These are phyloP conservation scores for Phoma sp. DNA, from an alignment of 2,329 filamentous ascomycete species.

Conservation along the genomic window DNA sequence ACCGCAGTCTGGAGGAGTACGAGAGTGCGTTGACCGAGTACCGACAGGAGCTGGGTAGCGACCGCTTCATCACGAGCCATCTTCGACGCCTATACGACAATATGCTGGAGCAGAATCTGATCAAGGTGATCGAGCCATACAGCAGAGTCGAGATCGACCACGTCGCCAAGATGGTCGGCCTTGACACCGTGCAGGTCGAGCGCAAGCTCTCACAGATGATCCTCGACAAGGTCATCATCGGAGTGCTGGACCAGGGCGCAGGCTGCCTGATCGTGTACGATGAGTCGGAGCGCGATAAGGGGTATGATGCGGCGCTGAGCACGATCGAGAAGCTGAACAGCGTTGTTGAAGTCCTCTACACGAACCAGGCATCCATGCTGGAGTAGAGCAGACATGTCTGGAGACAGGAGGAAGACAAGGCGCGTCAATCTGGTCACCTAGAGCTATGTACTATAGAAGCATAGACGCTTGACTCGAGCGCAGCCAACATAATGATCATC, in stretches of 20 bases:
- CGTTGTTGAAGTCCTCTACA: slow-evolving; percentile 96
- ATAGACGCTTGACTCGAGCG: slow-evolving; percentile 34
- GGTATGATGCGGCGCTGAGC: slow-evolving; percentile 90
- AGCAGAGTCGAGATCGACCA: slow-evolving; percentile 96
- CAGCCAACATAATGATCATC: slow-evolving; percentile 28
- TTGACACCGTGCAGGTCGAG: slow-evolving; percentile 97
- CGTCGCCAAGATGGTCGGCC: slow-evolving; percentile 95
- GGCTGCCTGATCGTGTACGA: slow-evolving; percentile 97
- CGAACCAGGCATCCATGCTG: slow-evolving; percentile 93
- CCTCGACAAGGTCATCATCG: slow-evolving; percentile 97
- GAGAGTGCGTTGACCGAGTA: slow-evolving; percentile 90
- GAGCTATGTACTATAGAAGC: slow-evolving; percentile 43
- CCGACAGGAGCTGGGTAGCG: slow-evolving; percentile 90
- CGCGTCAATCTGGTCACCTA: background rate
- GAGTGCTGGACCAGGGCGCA: slow-evolving; percentile 95
- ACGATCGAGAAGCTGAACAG: slow-evolving; percentile 97
- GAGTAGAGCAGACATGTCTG: slow-evolving; percentile 66
- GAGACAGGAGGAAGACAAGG: background rate
- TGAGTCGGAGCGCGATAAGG: slow-evolving; percentile 90
- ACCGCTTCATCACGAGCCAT: slow-evolving; percentile 96
- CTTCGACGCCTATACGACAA: slow-evolving; percentile 94
- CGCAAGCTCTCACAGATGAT: slow-evolving; percentile 99
- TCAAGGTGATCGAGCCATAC: slow-evolving; percentile 99
- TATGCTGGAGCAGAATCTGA: slow-evolving; percentile 98
- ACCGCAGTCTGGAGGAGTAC: slow-evolving; percentile 96